phyloP scores from a whole-genome alignment of 2,329 filamentous ascomycete species.

The Coleophoma cylindrospora region DNA sequence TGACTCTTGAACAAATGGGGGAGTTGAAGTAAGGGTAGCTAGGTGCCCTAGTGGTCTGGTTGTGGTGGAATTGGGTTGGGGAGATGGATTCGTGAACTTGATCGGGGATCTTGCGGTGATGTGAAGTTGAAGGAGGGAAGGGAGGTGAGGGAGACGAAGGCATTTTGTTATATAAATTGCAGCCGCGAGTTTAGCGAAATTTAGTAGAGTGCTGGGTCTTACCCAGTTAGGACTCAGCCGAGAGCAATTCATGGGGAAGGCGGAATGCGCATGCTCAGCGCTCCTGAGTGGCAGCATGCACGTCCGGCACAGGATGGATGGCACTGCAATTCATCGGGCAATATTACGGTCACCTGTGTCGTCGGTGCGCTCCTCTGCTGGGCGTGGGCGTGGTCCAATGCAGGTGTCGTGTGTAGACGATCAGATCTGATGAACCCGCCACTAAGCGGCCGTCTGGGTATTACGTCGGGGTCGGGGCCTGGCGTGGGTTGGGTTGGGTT shows the following conservation, averaged over 20 bases:
- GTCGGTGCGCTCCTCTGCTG: too few relatives aligned
- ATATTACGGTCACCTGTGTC: too few relatives aligned
- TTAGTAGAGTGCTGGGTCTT: constrained; percentile 7
- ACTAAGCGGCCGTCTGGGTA: too few relatives aligned
- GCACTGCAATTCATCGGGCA: too few relatives aligned
- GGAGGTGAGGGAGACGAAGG: constrained; percentile 15
- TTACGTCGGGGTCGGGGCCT: too few relatives aligned
- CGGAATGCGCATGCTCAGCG: neutral
- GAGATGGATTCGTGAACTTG: constrained; percentile 21
- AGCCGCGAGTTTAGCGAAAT: constrained; percentile 7
- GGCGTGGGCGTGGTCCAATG: too few relatives aligned
- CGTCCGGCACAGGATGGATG: too few relatives aligned
- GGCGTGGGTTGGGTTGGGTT: too few relatives aligned
- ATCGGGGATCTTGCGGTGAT: constrained; percentile 22
- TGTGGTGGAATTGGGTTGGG: constrained; percentile 23
- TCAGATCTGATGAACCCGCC: too few relatives aligned
- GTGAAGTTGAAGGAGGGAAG: constrained; percentile 11
- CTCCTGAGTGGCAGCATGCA: too few relatives aligned
- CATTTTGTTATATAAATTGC: constrained; percentile 16
- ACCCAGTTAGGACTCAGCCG: constrained; percentile 4
- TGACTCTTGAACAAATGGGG: constrained; percentile 71
- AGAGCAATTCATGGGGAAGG: neutral
- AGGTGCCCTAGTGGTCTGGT: constrained; percentile 68
- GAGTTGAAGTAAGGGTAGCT: constrained; percentile 73
- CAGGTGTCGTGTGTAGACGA: too few relatives aligned